These are phyloP conservation scores for Westerdykella sp. DNA, from an alignment of 2,329 filamentous ascomycete genomes.

Conservation along the genomic window DNA sequence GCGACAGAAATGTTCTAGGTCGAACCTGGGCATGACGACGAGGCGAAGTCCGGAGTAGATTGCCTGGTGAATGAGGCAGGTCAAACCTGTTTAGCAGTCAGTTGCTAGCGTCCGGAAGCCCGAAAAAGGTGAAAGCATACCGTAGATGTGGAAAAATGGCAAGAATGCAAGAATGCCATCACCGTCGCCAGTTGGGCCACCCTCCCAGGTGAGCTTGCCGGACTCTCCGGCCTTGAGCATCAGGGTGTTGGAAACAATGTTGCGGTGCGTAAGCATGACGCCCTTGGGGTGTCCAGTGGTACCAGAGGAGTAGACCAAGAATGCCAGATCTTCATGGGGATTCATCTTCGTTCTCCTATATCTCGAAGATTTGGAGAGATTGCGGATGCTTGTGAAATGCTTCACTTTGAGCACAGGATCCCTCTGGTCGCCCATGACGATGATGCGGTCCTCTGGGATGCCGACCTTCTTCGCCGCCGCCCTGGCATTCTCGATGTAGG, in stretches of 20 bases:
- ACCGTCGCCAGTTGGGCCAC: conserved; percentile 54
- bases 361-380: conserved; percentile 54
- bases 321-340: conserved; percentile 67
- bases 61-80: conserved; percentile 63
- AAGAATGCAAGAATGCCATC: conserved; percentile 74
- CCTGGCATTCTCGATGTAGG: conserved; percentile 57
- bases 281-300: conserved; percentile 91
- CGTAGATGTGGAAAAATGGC: conserved; percentile 90
- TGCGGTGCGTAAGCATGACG: conserved; percentile 76
- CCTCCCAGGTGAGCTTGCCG: conserved; percentile 51
- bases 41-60: conserved; percentile 60
- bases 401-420: conserved; percentile 55
- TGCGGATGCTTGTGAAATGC: conserved; percentile 67
- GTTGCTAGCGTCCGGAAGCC: background rate
- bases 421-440: conserved; percentile 65
- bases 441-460: conserved; percentile 64
- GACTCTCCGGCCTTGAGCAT: conserved; percentile 40
- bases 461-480: conserved; percentile 65
- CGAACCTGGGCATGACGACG: conserved; percentile 72
- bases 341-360: conserved; percentile 58
- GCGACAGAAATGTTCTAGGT: conserved; percentile 70
- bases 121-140: conserved; percentile 38
- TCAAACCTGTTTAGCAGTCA: conserved; percentile 49
- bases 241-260: conserved; percentile 67
- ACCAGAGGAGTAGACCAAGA: conserved; percentile 81